Percentiles rank a stretch among this genome's conserved stretches.
phyloP scores from a whole-genome alignment of 1,139 yeast species.

The Blastobotrys capitulatus region DNA sequence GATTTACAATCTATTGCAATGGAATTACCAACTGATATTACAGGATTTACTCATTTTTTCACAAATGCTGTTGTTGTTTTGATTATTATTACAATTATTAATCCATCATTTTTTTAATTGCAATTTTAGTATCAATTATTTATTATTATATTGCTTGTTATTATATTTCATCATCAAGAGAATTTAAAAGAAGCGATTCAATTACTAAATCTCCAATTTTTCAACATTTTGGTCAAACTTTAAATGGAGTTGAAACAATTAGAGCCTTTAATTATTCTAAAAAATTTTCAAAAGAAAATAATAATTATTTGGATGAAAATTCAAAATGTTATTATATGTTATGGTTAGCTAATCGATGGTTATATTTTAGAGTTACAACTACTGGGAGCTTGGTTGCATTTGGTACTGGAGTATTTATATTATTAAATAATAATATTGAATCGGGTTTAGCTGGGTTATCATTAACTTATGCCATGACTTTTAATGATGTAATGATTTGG shows the following conservation, averaged over 20 bases:
- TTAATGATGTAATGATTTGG: constrained; percentile 93
- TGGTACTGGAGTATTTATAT: constrained; percentile 77
- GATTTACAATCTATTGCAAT: constrained; percentile 93
- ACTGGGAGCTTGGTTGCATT: constrained; percentile 83
- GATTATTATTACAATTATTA: constrained; percentile 71
- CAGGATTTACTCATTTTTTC: constrained; percentile 60
- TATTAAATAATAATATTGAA: constrained; percentile 64
- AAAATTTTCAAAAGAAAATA: constrained; percentile 74
- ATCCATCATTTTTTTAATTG: constrained; percentile 84
- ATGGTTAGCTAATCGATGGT: constrained; percentile 90
- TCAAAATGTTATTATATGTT: constrained; percentile 65
- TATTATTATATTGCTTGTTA: constrained; percentile 74
- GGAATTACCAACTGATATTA: constrained; percentile 78
- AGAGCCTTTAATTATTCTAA: constrained; percentile 77
- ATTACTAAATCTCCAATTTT: constrained; percentile 68
- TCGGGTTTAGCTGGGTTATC: constrained; percentile 94
- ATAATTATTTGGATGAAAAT: constrained; percentile 70
- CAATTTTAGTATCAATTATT: constrained; percentile 52
- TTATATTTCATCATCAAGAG: constrained; percentile 73
- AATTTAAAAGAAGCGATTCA: constrained; percentile 73
- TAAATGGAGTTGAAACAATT: constrained; percentile 67
- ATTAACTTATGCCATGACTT: constrained; percentile 83
- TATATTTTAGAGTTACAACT: constrained; percentile 86
- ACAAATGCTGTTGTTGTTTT: constrained; percentile 42
- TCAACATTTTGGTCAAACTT: constrained; percentile 70